Evolutionary conservation across 805 yeast species (phyloP).

Genomic region (Saccharomycopsis fibuligera): DNA sequence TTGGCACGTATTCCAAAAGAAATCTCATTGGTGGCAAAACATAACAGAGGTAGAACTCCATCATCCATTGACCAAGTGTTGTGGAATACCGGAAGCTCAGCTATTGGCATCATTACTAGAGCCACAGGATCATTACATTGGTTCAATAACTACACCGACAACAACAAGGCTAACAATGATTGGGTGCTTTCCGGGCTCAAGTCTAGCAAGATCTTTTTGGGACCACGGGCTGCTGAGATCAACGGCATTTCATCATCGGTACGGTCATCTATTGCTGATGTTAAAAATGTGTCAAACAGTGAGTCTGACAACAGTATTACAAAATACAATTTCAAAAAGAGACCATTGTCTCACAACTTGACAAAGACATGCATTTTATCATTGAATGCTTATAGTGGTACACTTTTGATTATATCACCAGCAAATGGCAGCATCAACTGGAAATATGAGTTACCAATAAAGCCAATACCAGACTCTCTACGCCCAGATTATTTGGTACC

Average conservation of each 20-base stretch:
- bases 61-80: slow-evolving; percentile 43
- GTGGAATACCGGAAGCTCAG: slow-evolving; percentile 44
- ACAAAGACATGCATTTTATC: slow-evolving; percentile 5
- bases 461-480: slow-evolving; percentile 25
- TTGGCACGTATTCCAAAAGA: slow-evolving; percentile 43
- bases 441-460: slow-evolving; percentile 37
- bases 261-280: neutral
- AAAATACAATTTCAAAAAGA: neutral
- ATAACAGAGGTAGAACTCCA: slow-evolving; percentile 56
- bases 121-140: slow-evolving; percentile 58
- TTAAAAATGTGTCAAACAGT: no score
- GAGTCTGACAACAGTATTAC: neutral
- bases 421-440: slow-evolving; percentile 25
- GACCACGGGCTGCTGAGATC: slow-evolving; percentile 28
- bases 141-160: slow-evolving; percentile 31
- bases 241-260: slow-evolving; percentile 5
- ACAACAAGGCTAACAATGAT: slow-evolving; percentile 24
- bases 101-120: slow-evolving; percentile 46
- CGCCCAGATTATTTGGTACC: slow-evolving; percentile 23
- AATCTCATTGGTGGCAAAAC: slow-evolving; percentile 50
- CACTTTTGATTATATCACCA: slow-evolving; percentile 25
- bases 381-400: neutral
- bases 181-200: slow-evolving; percentile 42
- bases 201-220: slow-evolving; percentile 22
- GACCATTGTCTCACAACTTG: neutral